Base-by-base conservation (phyloP, 768 basidiomycete genomes). In the Leccinum variicolor region DNA sequence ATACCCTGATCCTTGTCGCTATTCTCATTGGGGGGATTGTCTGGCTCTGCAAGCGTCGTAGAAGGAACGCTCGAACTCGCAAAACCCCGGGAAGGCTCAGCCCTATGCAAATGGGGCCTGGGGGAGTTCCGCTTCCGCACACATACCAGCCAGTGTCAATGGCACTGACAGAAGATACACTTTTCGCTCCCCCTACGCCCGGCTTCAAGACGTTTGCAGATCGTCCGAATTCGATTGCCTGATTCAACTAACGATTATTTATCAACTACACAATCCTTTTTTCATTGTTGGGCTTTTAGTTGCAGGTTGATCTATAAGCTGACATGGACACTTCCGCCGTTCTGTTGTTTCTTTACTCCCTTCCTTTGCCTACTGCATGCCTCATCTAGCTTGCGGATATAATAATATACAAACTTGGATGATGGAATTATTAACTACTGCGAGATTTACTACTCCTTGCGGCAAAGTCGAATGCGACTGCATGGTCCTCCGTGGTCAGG, bases 101-200 rank as follows among this genome's bases (percentile, higher is more conserved):
- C 52, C 81, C 84, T 28, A 81, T 87, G 80, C 83, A 83, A 31
- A 73, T 84, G 74, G 81, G 78, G 56, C 26, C 54, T 10, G 50
- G n/a, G 11, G 50, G 3, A 48, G 65, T 54, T 62, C 69, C 72
- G 2, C 85, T 54, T 62, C 69, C 72, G 2, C 85, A 86, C 61
- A 68, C 73, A n/a, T 91, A 91, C 67, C 76, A 89, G 66, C 89
- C 89, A 3, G 87, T 91, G 53, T 89, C 89, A 23, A 71, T 77
- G 64, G 76, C 76, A 48, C 53, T 79, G 57, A 70, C 77, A 13
- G 77, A 79, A 46, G 75, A 79, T 51, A 84, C 84, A 2, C 65
- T 77, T 43, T 74, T 74, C 53, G 79, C 74, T 19, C 85, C 85
- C 28, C 85, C 86, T 15, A 78, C 81, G 0, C 84, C 86, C 17